phyloP scores from a whole-genome alignment of 306 rosid species.

The Trifolium fragiferum region DNA sequence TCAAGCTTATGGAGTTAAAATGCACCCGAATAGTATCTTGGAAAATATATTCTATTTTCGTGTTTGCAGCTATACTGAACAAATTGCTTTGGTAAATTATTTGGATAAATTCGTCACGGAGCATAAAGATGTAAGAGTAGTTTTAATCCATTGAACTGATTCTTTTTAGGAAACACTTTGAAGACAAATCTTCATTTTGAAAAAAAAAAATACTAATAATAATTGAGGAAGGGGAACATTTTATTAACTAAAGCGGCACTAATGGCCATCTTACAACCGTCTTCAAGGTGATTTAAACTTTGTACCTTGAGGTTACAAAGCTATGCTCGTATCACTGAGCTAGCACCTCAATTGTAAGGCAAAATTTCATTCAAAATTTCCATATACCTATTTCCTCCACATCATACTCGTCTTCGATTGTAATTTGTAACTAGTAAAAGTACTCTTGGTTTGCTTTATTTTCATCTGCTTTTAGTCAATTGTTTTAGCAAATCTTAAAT shows the following conservation, averaged over 20 bases:
- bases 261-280: too few species aligned
- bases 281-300: too few species aligned
- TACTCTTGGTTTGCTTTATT: conserved; percentile 26
- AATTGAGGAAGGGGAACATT: too few species aligned
- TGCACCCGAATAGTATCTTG: conserved; percentile 68
- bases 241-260: too few species aligned
- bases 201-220: too few species aligned
- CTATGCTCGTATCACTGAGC: too few species aligned
- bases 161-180: conserved; percentile 1
- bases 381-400: not conserved
- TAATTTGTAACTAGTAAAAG: not conserved
- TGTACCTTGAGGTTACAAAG: too few species aligned
- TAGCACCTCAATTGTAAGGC: too few species aligned
- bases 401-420: not conserved
- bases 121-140: conserved; percentile 77
- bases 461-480: conserved; percentile 5
- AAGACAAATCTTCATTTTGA: not conserved
- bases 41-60: conserved; percentile 84
- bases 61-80: conserved; percentile 90
- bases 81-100: conserved; percentile 83
- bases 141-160: conserved; percentile 22
- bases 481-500: conserved; percentile 28
- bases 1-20: conserved; percentile 52
- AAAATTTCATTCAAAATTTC: not conserved
- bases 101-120: conserved; percentile 82